These are phyloP conservation scores for Alternaria atra DNA, from an alignment of 2,329 filamentous ascomycete genomes.

Conservation along the genomic window DNA sequence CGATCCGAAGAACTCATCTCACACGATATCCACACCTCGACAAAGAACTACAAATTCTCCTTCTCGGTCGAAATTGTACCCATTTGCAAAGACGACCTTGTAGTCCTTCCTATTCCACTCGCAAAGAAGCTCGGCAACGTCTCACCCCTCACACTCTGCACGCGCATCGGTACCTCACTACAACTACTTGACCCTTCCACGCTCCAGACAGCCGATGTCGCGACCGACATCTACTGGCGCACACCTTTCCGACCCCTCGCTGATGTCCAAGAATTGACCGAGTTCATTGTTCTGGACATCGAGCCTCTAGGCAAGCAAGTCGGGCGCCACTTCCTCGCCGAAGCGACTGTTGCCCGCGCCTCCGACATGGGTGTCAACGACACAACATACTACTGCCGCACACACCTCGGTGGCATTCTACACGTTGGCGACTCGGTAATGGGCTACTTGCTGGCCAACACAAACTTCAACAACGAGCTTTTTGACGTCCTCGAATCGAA, in stretches of 20 bases:
- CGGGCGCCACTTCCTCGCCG: constrained; percentile 84
- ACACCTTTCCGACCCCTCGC: constrained; percentile 84
- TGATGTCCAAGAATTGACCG: constrained; percentile 83
- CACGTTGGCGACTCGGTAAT: constrained; percentile 91
- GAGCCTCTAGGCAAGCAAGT: constrained; percentile 78
- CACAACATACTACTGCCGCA: constrained; percentile 86
- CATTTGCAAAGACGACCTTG: constrained; percentile 95
- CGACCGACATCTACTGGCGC: constrained; percentile 86
- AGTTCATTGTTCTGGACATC: constrained; percentile 95
- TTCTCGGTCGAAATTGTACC: constrained; percentile 90
- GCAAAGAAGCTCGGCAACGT: constrained; percentile 91
- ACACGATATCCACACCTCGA: constrained; percentile 88
- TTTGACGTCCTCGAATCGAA: constrained; percentile 86
- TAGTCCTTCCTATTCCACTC: constrained; percentile 89
- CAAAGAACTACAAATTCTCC: constrained; percentile 93
- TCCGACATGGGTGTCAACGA: constrained; percentile 88
- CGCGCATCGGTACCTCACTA: constrained; percentile 86
- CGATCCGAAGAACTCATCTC: constrained; percentile 94
- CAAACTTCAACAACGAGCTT: constrained; percentile 90
- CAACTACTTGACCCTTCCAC: constrained; percentile 91
- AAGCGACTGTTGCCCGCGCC: constrained; percentile 86
- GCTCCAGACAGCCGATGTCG: constrained; percentile 88
- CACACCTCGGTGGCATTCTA: constrained; percentile 85
- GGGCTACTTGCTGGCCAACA: constrained; percentile 89
- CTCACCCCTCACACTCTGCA: constrained; percentile 82